Base-by-base conservation (phyloP, 768 basidiomycete species). In the Mycena albidolilacea region DNA sequence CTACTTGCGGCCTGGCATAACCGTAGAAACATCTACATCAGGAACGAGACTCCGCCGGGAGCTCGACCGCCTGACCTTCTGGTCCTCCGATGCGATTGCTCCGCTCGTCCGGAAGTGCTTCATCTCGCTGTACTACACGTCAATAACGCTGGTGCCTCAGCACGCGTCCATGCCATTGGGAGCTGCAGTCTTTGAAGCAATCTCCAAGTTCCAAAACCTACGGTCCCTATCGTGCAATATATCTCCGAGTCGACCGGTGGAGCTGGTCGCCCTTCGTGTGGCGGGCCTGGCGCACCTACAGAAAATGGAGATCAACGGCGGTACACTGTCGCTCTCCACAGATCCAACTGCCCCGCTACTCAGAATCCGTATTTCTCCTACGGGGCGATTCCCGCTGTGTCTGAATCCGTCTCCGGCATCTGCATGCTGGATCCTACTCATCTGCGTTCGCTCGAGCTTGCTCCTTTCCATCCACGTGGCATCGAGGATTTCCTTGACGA, bases 181-280 rank as follows among this genome's bases (percentile, higher is more conserved):
- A 8, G 1, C 5, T 3, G 62, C 62, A 5, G 15, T 57, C 0
- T 64, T 58, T 15, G 44, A 58, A 10, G 50, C 69, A 6, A 15
- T 70, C 8, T 63, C 69, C 30, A 30, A 37, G 10, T 70, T 70
- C 46, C 30, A 37, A 12, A 64, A 70, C 30, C 55, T 70, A 2
- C 62, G 62, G 1, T 7, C 35, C 0, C 43, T 70, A 0, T 37
- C 35, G 3, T 64, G 54, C 50, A 58, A 59, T 30, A 30, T 30
- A 30, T 7, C 8, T 48, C 9, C 8, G 8, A 6, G 17, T 14
- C 30, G 4, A 2, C 3, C 2, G 35, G 12, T 70, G 1, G 69
- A 64, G 8, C 2, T 64, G 2, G 17, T 55, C 2, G 62, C 41
- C 1, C 43, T 70, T 6, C 62, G 54, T 0, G n/a, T 70, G 6